A percentile compares a stretch with the other conserved stretches of the same genome.
phyloP scores from a whole-genome alignment of 129 eudicot genomes.

The Artemisia annua region DNA sequence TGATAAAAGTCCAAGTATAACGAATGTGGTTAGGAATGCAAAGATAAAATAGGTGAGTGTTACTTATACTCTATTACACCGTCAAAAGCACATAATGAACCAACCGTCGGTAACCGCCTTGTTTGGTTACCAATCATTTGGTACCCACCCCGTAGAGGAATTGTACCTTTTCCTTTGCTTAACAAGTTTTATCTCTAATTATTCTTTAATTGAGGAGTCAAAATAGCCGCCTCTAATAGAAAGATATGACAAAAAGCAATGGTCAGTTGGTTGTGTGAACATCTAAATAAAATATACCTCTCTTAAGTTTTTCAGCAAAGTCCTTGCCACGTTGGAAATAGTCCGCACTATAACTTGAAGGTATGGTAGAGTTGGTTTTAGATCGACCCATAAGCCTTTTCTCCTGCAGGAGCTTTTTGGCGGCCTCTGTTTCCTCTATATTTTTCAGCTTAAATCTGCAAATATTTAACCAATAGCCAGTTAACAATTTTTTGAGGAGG shows the following conservation, averaged over 20 bases:
- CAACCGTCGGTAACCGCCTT: too few species aligned
- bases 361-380: slow-evolving; percentile 67
- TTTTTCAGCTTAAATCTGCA: slow-evolving; percentile 84
- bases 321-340: slow-evolving; percentile 95
- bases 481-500: neutral
- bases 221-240: neutral
- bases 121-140: too few species aligned
- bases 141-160: too few species aligned
- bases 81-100: too few species aligned
- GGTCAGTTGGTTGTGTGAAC: neutral
- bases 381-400: slow-evolving; percentile 81
- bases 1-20: too few species aligned
- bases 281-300: slow-evolving; percentile 49
- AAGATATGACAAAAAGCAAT: neutral
- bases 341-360: slow-evolving; percentile 92
- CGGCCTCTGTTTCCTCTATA: slow-evolving; percentile 99
- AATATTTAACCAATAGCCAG: slow-evolving; percentile 6
- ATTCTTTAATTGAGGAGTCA: too few species aligned
- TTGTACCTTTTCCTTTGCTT: neutral
- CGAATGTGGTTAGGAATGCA: too few species aligned
- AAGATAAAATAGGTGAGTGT: too few species aligned
- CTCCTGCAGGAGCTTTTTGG: slow-evolving; percentile 92
- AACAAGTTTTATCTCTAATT: neutral
- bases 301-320: slow-evolving; percentile 85
- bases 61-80: too few species aligned